Base-by-base conservation (phyloP, 768 basidiomycete species). In the Mycena alexandri region DNA sequence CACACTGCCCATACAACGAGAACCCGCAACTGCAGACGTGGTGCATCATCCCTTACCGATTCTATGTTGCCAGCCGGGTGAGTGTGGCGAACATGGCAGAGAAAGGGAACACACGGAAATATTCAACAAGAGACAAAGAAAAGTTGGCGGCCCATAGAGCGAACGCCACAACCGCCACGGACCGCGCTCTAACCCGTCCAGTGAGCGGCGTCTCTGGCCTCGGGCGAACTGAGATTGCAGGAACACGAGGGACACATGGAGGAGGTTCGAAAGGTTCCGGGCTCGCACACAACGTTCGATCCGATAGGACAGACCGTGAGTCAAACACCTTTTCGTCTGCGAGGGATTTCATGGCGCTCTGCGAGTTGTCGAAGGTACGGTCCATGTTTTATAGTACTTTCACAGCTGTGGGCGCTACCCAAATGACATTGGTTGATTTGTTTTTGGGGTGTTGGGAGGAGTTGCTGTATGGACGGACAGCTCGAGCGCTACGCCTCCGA, bases 231-330 rank as follows among this genome's bases (percentile, higher is more conserved):
- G 29, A n/a, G 17, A 44, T 22, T 2, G 13, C 22, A 14, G 47
- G 55, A 13, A 29, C 5, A 22, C 53, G 16, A 12, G 6, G 47
- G 14, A 44, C 10, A 36, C 41, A 47, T n/a, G 36, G 11, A 38
- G 29, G 41, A 12, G 29, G 46, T 33, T 36, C 24, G 9, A 48
- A 13, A 19, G 58, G 57, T 48, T 66, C 58, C 29, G 65, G 65
- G 36, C 59, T 67, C 3, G 59, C 52, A 21, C 46, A 61, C 8
- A 67, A 33, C 14, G 65, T 61, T 21, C 59, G 65, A 52, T 67
- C 65, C 24, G 65, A 66, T 8, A 61, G 13, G 29, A 66, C 13
- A 14, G 51, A 55, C 33, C 11, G 43, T 8, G 51, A 25, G 22
- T 60, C 65, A 29, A 41, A 2, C 0, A 50, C 14, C 56, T 58